Evolutionary conservation across 192 early-diverging fungal genomes (phyloP), one percentile per base, ranked within the genome.

Genomic region (Linnemannia hyalina): DNA sequence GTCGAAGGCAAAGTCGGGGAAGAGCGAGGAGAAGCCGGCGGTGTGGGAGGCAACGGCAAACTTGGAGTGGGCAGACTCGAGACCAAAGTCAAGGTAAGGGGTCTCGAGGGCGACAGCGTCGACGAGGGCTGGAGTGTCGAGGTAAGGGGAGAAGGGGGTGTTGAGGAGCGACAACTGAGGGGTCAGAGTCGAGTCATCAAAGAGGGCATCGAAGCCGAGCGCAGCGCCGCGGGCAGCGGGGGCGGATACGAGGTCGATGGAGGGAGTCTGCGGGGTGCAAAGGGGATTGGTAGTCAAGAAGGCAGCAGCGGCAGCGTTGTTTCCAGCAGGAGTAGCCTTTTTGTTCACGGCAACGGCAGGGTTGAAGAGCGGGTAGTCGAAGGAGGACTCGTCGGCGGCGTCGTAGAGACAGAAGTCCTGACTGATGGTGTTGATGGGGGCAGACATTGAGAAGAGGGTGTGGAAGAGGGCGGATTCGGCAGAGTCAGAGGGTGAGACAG

Each of bases 401-500:
- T 86, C 84, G 46, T 78, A 86, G 42, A 86, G 84, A 74, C 79
- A 86, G 68, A 86, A 86, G 74, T 86, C 84, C 18, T 86, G 84
- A 65, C 60, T 77, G 75, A 86, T 86, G 70, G 84, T 86, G 76
- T 86, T 86, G 75, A 86, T 60, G 63, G 75, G 79, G 38, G 84
- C 84, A 70, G 84, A 74, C 84, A 86, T 86, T 70, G 76, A 49
- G 46, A 85, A 86, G 38, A 86, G 84, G 23, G 80, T 80, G 29
- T 86, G 84, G 68, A 78, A 86, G 46, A 86, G 80, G 20, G 72
- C 76, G 20, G 79, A 81, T 86, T 86, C 84, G 52, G 82, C 82
- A 70, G 63, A 22, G 41, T 74, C 75, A 77, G 78, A 68, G 20
- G 69, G n/a, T 6, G 32, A 35, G 42, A 35, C 32, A 57, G 68